Conservation (phyloP, 495 filamentous ascomycete genomes). For the Neurospora sp. region DNA sequence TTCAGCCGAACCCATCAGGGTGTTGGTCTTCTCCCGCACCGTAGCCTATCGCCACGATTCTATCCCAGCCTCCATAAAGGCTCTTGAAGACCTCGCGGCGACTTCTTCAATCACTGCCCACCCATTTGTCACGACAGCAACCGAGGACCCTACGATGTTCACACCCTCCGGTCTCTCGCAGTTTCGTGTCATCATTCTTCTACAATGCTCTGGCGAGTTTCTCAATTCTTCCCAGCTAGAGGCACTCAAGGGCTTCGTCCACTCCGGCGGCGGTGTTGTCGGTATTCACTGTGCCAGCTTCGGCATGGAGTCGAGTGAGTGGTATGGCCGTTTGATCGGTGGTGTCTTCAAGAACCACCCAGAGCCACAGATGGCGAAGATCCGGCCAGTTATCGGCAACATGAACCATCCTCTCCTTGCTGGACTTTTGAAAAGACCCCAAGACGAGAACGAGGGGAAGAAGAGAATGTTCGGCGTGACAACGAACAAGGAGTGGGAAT, state of each 20-base stretch:
- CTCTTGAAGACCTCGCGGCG: conserved; percentile 15
- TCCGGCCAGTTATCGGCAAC: conserved; percentile 11
- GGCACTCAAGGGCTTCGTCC: conserved; percentile 20
- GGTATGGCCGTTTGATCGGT: conserved; percentile 28
- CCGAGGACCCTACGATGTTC: conserved; percentile 25
- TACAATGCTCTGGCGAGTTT: conserved; percentile 28
- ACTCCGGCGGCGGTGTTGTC: conserved; percentile 23
- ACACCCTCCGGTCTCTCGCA: conserved; percentile 11
- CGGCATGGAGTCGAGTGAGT: conserved; percentile 14
- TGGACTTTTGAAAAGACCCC: conserved; percentile 1
- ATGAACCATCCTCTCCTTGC: conserved; percentile 17
- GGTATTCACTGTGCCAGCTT: conserved; percentile 29
- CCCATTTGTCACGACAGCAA: conserved; percentile 14
- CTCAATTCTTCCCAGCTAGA: conserved; percentile 19
- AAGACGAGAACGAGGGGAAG: not conserved
- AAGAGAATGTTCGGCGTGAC: not conserved
- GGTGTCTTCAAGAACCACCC: conserved; percentile 27
- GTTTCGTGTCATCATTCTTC: conserved; percentile 24
- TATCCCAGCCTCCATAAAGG: conserved; percentile 23
- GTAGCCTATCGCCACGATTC: conserved; percentile 25
- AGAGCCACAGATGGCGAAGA: conserved; percentile 16
- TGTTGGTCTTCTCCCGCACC: conserved; percentile 29
- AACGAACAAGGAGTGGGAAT: not conserved
- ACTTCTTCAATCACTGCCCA: conserved; percentile 1
- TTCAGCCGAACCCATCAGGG: conserved; percentile 2